Conservation (phyloP, 2,329 filamentous ascomycete genomes). For the Pseudofabraea citricarpa region DNA sequence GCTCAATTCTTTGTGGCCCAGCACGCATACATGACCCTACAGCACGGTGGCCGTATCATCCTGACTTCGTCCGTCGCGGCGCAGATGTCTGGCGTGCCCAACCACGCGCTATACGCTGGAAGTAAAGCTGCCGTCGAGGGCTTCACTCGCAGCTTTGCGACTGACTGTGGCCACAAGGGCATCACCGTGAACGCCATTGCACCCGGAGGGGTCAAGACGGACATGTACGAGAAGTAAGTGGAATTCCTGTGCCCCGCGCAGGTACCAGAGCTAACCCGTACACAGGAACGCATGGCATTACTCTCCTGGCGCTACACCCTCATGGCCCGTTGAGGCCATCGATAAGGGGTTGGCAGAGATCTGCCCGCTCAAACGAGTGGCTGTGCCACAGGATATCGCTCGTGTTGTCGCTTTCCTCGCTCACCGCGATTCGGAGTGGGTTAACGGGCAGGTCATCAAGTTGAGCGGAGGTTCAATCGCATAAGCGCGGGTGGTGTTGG, state of each 20-base stretch:
- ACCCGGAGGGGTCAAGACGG: slow-evolving; percentile 59
- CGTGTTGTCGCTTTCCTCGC: slow-evolving; percentile 33
- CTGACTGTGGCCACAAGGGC: slow-evolving; percentile 56
- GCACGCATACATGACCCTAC: slow-evolving; percentile 66
- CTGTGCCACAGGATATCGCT: slow-evolving; percentile 53
- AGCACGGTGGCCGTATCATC: slow-evolving; percentile 64
- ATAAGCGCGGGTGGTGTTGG: no score
- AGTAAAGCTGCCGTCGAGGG: slow-evolving; percentile 62
- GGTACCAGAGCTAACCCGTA: slow-evolving; percentile 1
- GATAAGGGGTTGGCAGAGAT: slow-evolving; percentile 49
- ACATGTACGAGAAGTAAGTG: slow-evolving; percentile 54
- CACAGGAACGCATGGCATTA: slow-evolving; percentile 48
- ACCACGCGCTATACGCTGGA: slow-evolving; percentile 55
- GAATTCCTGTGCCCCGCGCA: background rate
- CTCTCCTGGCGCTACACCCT: slow-evolving; percentile 49
- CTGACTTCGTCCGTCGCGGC: slow-evolving; percentile 60
- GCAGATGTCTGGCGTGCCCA: slow-evolving; percentile 56
- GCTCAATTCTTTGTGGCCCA: slow-evolving; percentile 76
- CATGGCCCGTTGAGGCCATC: slow-evolving; percentile 47
- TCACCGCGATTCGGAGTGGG: slow-evolving; percentile 57
- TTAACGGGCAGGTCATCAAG: slow-evolving; percentile 38
- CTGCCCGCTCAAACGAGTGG: slow-evolving; percentile 56
- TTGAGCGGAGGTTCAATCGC: slow-evolving; percentile 17
- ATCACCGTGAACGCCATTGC: slow-evolving; percentile 64
- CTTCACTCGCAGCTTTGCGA: slow-evolving; percentile 57